Evolutionary conservation across 1,284 basidiomycete species (phyloP), one percentile per base, ranked within the genome.

Genomic region (Rhodotorula sp.): DNA sequence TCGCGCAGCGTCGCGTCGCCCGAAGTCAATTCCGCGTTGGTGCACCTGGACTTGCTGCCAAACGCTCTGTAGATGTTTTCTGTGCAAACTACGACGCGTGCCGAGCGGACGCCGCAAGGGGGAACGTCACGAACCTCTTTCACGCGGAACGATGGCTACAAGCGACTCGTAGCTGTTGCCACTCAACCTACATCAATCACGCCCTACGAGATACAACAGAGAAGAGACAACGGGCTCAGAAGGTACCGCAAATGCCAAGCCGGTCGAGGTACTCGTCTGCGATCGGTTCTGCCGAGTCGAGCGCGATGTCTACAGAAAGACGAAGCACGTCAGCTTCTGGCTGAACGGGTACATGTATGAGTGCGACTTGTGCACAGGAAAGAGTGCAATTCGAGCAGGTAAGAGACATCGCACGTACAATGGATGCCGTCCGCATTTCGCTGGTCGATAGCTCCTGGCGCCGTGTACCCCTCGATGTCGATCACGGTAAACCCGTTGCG

Each of bases 401-500:
- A 23, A 45, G 42, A 61, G 46, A 14, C 21, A 2, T 3, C 12
- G 21, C 14, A 64, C 62, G 53, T 53, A 64, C 62, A 64, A 34
- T 64, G 62, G 25, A 64, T 45, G 0, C 61, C 61, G 25, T 62
- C 61, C 0, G 50, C 61, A 10, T 54, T 42, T 3, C 44, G 3
- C 50, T 25, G 19, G 17, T 54, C 53, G 5, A 54, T 34, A 14
- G 25, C 25, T 8, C 53, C 53, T 2, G 53, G 25, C 53, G 17
- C 17, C 14, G 25, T 54, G 17, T 54, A 54, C 53, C 7, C 14
- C 16, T 58, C 46, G 9, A 57, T 23, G 27, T 64, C 63, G 4
- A 64, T 4, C 2, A 64, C 63, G 34, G 57, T 55, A 55, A 55
- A 64, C n/a, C 63, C 63, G 5, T 42, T 7, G 55, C 58, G 48